These are phyloP conservation scores for Nymphaea colorata DNA, from an alignment of 164 flowering plant genomes.

Conservation along the genomic window DNA sequence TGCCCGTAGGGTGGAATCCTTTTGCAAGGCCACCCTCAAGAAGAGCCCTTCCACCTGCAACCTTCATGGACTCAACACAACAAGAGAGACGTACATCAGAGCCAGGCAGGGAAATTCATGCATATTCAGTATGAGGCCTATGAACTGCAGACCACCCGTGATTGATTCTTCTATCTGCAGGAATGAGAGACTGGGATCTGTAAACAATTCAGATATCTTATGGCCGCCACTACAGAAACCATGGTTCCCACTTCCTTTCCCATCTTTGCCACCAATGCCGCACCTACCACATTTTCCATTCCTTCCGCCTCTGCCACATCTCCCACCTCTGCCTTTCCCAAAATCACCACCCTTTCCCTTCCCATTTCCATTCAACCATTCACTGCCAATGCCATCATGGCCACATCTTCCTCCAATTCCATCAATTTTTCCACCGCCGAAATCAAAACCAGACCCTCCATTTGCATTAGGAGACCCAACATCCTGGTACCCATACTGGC, in stretches of 20 bases:
- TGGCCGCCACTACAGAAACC: not conserved
- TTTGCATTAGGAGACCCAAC: slow-evolving; percentile 4
- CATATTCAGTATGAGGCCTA: slow-evolving; percentile 28
- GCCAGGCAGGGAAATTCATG: slow-evolving; percentile 42
- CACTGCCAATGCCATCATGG: not conserved
- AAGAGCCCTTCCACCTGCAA: slow-evolving; percentile 35
- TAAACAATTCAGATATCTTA: not conserved
- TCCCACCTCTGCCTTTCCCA: slow-evolving; percentile 19
- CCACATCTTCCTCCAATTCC: slow-evolving; percentile 4
- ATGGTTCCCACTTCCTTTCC: slow-evolving; percentile 23
- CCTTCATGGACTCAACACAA: slow-evolving; percentile 27
- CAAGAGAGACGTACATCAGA: slow-evolving; percentile 33
- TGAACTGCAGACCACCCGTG: slow-evolving; percentile 40
- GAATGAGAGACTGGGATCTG: not conserved
- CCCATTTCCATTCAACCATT: slow-evolving; percentile 6
- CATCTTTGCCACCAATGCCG: slow-evolving; percentile 23
- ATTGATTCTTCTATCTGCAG: slow-evolving; percentile 32
- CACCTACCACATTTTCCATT: not conserved
- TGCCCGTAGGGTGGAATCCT: slow-evolving; percentile 20
- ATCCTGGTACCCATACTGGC: slow-evolving; percentile 7
- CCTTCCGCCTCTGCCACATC: slow-evolving; percentile 11
- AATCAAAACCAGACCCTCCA: slow-evolving; percentile 2
- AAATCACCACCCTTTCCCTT: slow-evolving; percentile 7
- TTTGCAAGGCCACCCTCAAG: slow-evolving; percentile 42
- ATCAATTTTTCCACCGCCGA: slow-evolving; percentile 1